A percentile compares a stretch with the other conserved stretches of the same genome.
Conservation (phyloP, 257 asterid genomes). For the Solanum raphanifolium region DNA sequence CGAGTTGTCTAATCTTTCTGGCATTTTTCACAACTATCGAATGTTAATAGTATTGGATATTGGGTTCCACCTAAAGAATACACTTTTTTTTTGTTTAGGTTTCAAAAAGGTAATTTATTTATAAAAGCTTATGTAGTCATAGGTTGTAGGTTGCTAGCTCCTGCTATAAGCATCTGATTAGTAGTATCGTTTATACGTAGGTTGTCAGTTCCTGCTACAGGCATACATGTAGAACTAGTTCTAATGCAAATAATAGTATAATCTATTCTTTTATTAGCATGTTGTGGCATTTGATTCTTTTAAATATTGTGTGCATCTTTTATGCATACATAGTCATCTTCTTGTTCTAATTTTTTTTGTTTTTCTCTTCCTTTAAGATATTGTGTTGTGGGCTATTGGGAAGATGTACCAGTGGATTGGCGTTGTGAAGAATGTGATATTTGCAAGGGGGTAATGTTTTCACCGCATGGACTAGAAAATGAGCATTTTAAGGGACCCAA, state of each 20-base stretch:
- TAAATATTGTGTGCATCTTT: too few relatives aligned
- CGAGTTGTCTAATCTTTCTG: background rate
- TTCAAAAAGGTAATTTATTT: too few relatives aligned
- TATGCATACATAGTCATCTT: background rate
- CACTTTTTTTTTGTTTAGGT: too few relatives aligned
- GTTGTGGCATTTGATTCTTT: background rate
- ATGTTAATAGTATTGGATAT: too few relatives aligned
- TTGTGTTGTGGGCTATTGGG: conserved; percentile 24
- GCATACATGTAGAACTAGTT: too few relatives aligned
- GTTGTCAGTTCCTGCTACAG: too few relatives aligned
- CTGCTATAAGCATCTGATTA: background rate
- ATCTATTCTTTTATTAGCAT: background rate
- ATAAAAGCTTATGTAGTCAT: background rate
- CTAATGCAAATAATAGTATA: background rate
- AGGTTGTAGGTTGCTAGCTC: background rate
- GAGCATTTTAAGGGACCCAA: background rate
- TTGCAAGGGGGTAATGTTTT: background rate
- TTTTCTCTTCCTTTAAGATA: conserved; percentile 28
- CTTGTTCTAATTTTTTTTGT: too few relatives aligned
- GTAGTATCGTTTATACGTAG: background rate
- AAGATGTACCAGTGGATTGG: conserved; percentile 22
- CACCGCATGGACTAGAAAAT: conserved; percentile 3
- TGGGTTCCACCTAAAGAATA: too few relatives aligned
- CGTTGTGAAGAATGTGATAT: conserved; percentile 34
- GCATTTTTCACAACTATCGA: background rate